phyloP scores from a whole-genome alignment of 2,329 filamentous ascomycete genomes.

The Huntiella decipiens region DNA sequence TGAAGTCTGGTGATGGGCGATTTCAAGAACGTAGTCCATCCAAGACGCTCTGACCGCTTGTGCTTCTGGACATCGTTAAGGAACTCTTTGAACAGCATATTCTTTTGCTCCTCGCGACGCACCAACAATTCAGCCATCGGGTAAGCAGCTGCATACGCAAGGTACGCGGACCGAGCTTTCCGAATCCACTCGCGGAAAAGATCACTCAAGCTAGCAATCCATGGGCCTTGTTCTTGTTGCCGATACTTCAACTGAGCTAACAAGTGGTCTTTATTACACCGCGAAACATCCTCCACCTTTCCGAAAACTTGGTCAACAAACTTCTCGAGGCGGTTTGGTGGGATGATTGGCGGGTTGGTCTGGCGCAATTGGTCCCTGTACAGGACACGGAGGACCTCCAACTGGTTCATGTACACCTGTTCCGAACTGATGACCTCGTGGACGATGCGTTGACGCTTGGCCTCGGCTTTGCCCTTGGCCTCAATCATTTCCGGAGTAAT shows the following conservation, averaged over 20 bases:
- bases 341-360: slow-evolving; percentile 62
- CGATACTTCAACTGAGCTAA: slow-evolving; percentile 89
- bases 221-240: slow-evolving; percentile 90
- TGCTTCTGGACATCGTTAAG: slow-evolving; percentile 63
- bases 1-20: slow-evolving; percentile 83
- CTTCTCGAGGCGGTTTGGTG: slow-evolving; percentile 54
- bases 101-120: slow-evolving; percentile 65
- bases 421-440: slow-evolving; percentile 93
- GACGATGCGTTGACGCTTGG: slow-evolving; percentile 80
- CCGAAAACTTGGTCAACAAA: slow-evolving; percentile 81
- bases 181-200: slow-evolving; percentile 97
- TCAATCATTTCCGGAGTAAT: slow-evolving; percentile 61
- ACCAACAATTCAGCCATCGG: slow-evolving; percentile 69
- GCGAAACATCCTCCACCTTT: slow-evolving; percentile 70
- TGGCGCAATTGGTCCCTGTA: slow-evolving; percentile 65
- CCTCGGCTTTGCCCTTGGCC: slow-evolving; percentile 59
- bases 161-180: slow-evolving; percentile 73
- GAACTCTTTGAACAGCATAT: slow-evolving; percentile 72
- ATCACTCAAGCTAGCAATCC: slow-evolving; percentile 84
- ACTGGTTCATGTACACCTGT: slow-evolving; percentile 73
- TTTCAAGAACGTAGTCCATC: slow-evolving; percentile 90
- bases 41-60: slow-evolving; percentile 61
- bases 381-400: slow-evolving; percentile 67
- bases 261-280: slow-evolving; percentile 82
- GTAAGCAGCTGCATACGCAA: slow-evolving; percentile 79